These are phyloP conservation scores for Fusarium sp. DNA, from an alignment of 2,329 filamentous ascomycete genomes.

Conservation along the genomic window DNA sequence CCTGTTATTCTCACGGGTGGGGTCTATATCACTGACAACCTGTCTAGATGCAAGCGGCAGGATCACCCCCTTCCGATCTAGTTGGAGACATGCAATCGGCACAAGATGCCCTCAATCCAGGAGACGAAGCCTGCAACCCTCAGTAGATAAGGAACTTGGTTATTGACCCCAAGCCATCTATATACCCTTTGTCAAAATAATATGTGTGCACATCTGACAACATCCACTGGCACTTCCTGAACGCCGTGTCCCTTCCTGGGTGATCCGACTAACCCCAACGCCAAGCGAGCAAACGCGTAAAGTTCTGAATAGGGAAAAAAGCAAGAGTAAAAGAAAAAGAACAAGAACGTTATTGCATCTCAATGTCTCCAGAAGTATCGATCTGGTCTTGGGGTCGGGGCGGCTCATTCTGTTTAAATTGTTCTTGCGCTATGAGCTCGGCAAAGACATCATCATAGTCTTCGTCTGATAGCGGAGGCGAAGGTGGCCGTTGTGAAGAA, in stretches of 20 bases:
- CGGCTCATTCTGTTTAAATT: conserved; percentile 19
- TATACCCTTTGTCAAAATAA: conserved; percentile 42
- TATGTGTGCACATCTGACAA: conserved; percentile 41
- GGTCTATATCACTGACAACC: conserved; percentile 1
- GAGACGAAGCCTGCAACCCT: conserved; percentile 71
- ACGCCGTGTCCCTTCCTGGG: conserved; percentile 29
- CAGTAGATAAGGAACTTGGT: conserved; percentile 58
- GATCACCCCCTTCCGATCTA: conserved; percentile 88
- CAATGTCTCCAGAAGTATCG: conserved; percentile 56
- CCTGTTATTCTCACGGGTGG: background rate
- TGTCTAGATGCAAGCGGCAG: conserved; percentile 91
- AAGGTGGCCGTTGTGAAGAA: conserved; percentile 44
- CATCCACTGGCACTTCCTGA: conserved; percentile 34
- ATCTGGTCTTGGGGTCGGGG: conserved; percentile 53
- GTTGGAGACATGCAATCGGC: conserved; percentile 89
- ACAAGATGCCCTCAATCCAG: conserved; percentile 73
- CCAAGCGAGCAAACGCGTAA: conserved; percentile 28
- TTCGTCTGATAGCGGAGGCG: conserved; percentile 60
- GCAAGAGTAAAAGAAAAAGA: background rate
- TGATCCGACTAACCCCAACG: conserved; percentile 31
- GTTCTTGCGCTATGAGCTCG: conserved; percentile 50
- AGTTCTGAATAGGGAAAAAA: background rate
- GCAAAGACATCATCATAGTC: conserved; percentile 72
- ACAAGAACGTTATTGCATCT: conserved; percentile 20
- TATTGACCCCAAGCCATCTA: conserved; percentile 35